These are phyloP conservation scores for Suhomyces terraborum DNA, from an alignment of 1,139 yeast species.

Conservation along the genomic window DNA sequence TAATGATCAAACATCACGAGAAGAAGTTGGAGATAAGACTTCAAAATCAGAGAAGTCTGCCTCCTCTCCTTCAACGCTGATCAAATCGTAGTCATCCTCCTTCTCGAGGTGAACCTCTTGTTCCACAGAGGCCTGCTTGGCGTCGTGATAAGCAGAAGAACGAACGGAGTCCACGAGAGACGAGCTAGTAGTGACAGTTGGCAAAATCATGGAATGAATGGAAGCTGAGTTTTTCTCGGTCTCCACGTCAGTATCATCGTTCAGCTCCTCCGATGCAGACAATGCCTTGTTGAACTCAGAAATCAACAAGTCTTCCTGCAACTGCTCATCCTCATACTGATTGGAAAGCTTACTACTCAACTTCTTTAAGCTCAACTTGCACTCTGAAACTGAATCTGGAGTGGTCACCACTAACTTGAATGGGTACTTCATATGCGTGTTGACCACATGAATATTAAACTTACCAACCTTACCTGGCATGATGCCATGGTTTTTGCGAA, in stretches of 20 bases:
- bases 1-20: neutral
- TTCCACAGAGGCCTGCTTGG: neutral
- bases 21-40: conserved; percentile 34
- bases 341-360: conserved; percentile 23
- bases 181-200: neutral
- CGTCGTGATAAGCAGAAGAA: conserved; percentile 2
- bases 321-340: neutral
- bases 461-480: conserved; percentile 34
- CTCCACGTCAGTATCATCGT: neutral
- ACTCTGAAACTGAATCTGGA: conserved; percentile 24
- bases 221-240: neutral
- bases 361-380: conserved; percentile 30
- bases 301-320: neutral
- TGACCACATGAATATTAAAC: conserved; percentile 37
- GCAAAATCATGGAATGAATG: conserved; percentile 1
- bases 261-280: conserved; percentile 1
- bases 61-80: conserved; percentile 33
- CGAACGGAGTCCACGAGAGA: neutral
- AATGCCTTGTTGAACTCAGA: neutral
- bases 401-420: conserved; percentile 33
- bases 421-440: conserved; percentile 40
- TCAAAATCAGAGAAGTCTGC: conserved; percentile 42
- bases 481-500: conserved; percentile 37
- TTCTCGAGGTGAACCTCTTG: conserved; percentile 13
- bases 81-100: conserved; percentile 37